Percentiles rank a stretch among this genome's conserved stretches.
phyloP scores from a whole-genome alignment of 2,329 filamentous ascomycete species.

The Pseudogymnoascus sp. region DNA sequence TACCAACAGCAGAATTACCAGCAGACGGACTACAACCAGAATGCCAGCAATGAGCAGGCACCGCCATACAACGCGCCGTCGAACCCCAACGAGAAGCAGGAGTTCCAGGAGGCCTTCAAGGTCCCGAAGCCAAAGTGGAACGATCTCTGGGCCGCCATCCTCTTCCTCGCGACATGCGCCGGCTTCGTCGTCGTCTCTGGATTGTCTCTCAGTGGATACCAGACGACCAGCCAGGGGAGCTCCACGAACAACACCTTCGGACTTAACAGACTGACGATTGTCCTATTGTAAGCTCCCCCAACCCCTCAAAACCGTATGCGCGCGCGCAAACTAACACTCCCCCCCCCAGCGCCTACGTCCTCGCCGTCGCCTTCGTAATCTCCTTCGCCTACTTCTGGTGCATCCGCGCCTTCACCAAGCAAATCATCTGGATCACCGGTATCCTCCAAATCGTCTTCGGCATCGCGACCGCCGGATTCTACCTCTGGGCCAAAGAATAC shows the following conservation, averaged over 20 bases:
- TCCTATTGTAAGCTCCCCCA: constrained; percentile 51
- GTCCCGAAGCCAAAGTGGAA: constrained; percentile 79
- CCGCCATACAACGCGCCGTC: background rate
- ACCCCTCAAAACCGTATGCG: background rate
- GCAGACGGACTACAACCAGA: background rate
- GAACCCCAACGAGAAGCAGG: constrained; percentile 13
- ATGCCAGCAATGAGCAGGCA: background rate
- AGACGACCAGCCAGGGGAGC: constrained; percentile 30
- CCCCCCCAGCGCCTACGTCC: constrained; percentile 48
- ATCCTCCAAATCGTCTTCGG: constrained; percentile 80
- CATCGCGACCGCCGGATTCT: constrained; percentile 79
- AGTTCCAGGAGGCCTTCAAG: constrained; percentile 75
- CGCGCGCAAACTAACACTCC: background rate
- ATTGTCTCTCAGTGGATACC: constrained; percentile 65
- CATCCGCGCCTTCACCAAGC: constrained; percentile 71
- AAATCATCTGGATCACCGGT: constrained; percentile 87
- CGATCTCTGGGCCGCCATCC: constrained; percentile 77
- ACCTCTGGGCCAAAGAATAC: constrained; percentile 60
- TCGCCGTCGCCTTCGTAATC: constrained; percentile 64
- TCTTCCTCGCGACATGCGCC: constrained; percentile 62
- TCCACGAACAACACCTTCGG: constrained; percentile 27
- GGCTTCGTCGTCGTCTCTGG: constrained; percentile 72
- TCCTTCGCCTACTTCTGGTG: constrained; percentile 69
- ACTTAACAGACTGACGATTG: constrained; percentile 74
- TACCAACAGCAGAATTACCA: constrained; percentile 3